Evolutionary conservation across 345 rosid species (phyloP), one percentile per base, ranked within the genome.

Genomic region (Lumnitzera littorea): DNA sequence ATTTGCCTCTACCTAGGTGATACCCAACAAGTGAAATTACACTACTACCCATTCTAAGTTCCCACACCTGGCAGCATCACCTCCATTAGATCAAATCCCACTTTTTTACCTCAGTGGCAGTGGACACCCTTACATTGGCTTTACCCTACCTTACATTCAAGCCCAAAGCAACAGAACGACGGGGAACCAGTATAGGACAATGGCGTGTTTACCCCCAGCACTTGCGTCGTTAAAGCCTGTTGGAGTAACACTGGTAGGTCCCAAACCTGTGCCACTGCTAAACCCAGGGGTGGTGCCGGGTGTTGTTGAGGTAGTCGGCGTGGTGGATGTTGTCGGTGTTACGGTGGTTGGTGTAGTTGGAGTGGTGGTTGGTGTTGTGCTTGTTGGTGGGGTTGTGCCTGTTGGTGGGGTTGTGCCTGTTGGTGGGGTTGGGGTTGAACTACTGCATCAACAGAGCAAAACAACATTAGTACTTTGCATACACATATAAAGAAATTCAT

Each of bases 1-100:
- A 67, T 62, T 68, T 55, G 63, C 31, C 61, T 50, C 53, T 43
- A 50, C 66, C 7, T 36, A 36, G 43, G 54, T 46, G 76, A 66
- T 65, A 48, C 47, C 55, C 57, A 14, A 25, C 69, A 68, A 62
- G 12, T 41, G 53, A 64, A 67, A 67, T 57, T 48, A 66, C 76
- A 72, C 15, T 48, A n/a, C 67, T 43, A 49, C 46, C 65, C 68
- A 43, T 41, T 53, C 9, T 6, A 36, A 36, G 10, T 36, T 4
- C 9, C 9, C 5, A 36, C 9, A 36, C 7, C 43, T 73, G 76
- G 71, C 80, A 67, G 76, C 76, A 84, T 68, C 78, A 67, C 71
- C 57, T 65, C 72, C 74, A 16, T 71, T 71, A 63, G 62, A 70
- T 70, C 78, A 63, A 31, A 57, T 59, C 59, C 63, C 72, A 50